Evolutionary conservation across 1,284 basidiomycete species (phyloP).

Genomic region (Cryptococcus sp.): DNA sequence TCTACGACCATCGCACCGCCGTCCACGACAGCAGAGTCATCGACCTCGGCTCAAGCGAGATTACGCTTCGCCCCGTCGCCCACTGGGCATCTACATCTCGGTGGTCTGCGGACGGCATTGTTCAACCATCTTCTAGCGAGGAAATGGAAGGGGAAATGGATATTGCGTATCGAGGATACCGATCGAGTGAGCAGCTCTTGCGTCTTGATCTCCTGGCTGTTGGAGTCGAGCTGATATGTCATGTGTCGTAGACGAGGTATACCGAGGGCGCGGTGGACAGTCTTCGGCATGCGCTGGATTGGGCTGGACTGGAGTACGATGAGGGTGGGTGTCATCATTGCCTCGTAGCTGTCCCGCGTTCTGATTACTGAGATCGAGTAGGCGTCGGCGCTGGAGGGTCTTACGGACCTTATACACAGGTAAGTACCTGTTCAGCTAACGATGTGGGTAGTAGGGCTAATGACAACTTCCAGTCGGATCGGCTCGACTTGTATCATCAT

Average conservation of each 20-base stretch:
- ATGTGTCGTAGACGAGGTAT: constrained; percentile 11
- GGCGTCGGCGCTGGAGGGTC: constrained; percentile 72
- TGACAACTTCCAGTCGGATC: constrained; percentile 69
- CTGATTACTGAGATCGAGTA: background rate
- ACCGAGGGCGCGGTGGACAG: constrained; percentile 66
- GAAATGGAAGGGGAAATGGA: constrained; percentile 81
- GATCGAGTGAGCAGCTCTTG: constrained; percentile 65
- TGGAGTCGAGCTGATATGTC: background rate
- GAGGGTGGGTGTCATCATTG: constrained; percentile 63
- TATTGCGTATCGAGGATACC: constrained; percentile 93
- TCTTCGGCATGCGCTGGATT: constrained; percentile 73
- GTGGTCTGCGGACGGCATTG: constrained; percentile 91
- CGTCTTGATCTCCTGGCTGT: background rate
- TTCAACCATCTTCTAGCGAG: constrained; percentile 88
- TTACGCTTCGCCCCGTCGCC: constrained; percentile 96
- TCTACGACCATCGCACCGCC: constrained; percentile 10
- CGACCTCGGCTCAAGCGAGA: constrained; percentile 30
- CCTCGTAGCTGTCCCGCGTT: background rate
- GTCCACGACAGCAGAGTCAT: constrained; percentile 2
- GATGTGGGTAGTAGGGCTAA: no score
- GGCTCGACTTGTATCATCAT: constrained; percentile 76
- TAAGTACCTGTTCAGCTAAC: constrained; percentile 37
- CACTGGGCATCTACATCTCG: constrained; percentile 90
- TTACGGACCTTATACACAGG: constrained; percentile 80
- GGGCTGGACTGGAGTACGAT: constrained; percentile 93